A percentile compares a stretch with the other conserved stretches of the same genome.
Conservation (phyloP, 2,329 filamentous ascomycete species). For the Ophiostoma pallidulum region DNA sequence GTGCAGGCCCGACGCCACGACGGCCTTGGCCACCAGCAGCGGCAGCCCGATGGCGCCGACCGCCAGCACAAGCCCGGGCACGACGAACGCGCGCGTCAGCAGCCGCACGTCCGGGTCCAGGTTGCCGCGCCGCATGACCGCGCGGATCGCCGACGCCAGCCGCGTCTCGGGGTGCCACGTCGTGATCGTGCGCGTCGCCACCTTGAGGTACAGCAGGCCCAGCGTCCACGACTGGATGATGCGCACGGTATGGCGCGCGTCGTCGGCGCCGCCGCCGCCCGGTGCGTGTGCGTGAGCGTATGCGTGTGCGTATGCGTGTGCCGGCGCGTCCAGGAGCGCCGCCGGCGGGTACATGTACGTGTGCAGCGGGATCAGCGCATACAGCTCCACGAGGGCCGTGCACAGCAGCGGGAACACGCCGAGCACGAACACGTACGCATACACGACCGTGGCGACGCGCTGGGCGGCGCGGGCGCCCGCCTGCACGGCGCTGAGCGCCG, state of each 20-base stretch:
- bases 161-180: conserved; percentile 60
- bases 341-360: conserved; percentile 52
- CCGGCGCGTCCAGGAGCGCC: conserved; percentile 23
- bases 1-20: too few species aligned
- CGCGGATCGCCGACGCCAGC: conserved; percentile 63
- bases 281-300: too few species aligned
- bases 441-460: conserved; percentile 45
- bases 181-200: conserved; percentile 60
- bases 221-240: conserved; percentile 92
- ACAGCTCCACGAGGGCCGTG: conserved; percentile 74
- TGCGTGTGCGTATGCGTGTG: too few species aligned
- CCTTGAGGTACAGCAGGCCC: conserved; percentile 80
- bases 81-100: conserved; percentile 76
- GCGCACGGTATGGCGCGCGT: conserved; percentile 60
- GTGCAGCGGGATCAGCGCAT: conserved; percentile 77
- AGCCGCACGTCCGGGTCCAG: conserved; percentile 68
- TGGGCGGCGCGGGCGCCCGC: conserved; percentile 17
- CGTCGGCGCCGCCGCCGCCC: conserved; percentile 20
- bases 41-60: conserved; percentile 55
- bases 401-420: conserved; percentile 75
- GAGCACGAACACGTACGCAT: conserved; percentile 65
- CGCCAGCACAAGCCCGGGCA: conserved; percentile 61
- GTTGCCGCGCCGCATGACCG: conserved; percentile 66
- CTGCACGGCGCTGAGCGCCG: not conserved
- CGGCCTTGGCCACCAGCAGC: conserved; percentile 44